These are phyloP conservation scores for Austroboletus novae-zelandiae DNA, from an alignment of 1,284 basidiomycete species.

Conservation along the genomic window DNA sequence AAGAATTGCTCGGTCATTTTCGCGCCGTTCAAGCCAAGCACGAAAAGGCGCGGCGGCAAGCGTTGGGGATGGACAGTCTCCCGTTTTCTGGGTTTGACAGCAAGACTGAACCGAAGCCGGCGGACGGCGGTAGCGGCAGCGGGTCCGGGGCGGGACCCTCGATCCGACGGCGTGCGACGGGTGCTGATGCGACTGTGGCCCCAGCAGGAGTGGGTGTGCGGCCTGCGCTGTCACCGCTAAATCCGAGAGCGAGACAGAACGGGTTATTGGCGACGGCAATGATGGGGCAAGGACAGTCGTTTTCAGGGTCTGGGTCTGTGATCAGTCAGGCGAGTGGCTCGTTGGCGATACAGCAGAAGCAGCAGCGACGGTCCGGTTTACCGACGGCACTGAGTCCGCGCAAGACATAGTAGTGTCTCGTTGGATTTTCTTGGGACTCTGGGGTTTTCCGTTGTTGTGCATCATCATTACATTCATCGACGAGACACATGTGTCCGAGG, in stretches of 20 bases:
- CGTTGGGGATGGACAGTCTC: constrained; percentile 42
- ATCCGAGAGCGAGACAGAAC: constrained; percentile 60
- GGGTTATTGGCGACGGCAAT: constrained; percentile 37
- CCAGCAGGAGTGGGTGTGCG: constrained; percentile 27
- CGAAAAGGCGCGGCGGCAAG: constrained; percentile 79
- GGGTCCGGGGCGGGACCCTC: constrained; percentile 35
- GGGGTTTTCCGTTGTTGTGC: no score
- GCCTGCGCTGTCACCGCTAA: constrained; percentile 63
- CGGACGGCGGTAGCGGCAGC: constrained; percentile 21
- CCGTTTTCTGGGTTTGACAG: constrained; percentile 25
- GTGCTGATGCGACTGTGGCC: constrained; percentile 38
- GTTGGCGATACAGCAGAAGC: constrained; percentile 39
- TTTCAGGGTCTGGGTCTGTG: constrained; percentile 7
- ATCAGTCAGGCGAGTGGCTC: constrained; percentile 22
- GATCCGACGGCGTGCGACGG: constrained; percentile 58
- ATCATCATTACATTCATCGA: no score
- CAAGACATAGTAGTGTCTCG: constrained; percentile 7
- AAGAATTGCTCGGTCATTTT: constrained; percentile 86
- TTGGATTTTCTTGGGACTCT: neutral
- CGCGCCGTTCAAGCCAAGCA: constrained; percentile 80
- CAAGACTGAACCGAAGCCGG: constrained; percentile 16
- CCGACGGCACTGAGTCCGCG: constrained; percentile 36
- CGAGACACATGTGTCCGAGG: no score
- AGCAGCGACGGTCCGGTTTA: constrained; percentile 43
- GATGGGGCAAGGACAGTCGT: constrained; percentile 22